Conservation (phyloP, 371 early-diverging fungal genomes). For the Mucor circinelloides region DNA sequence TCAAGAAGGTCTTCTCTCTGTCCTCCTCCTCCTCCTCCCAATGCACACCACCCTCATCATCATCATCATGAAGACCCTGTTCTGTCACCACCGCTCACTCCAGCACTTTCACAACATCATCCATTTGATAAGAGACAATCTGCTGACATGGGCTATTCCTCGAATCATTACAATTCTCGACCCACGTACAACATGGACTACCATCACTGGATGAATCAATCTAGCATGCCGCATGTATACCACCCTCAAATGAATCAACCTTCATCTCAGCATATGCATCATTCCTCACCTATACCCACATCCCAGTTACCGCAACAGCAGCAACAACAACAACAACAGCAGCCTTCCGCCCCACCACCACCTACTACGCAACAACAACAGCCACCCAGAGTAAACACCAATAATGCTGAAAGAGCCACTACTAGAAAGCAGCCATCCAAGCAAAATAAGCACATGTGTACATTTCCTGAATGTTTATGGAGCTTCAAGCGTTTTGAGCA, state of each 20-base stretch:
- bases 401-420: slow-evolving; percentile 15
- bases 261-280: slow-evolving; percentile 12
- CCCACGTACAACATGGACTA: slow-evolving; percentile 19
- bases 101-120: slow-evolving; percentile 40
- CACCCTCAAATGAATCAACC: slow-evolving; percentile 2
- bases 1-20: slow-evolving; percentile 27
- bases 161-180: slow-evolving; percentile 10
- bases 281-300: not conserved
- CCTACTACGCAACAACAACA: not conserved
- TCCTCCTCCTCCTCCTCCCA: slow-evolving; percentile 3
- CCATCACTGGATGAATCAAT: slow-evolving; percentile 37
- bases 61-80: slow-evolving; percentile 33
- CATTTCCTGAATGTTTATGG: slow-evolving; percentile 58
- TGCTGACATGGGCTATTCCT: slow-evolving; percentile 19
- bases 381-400: not conserved
- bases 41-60: not conserved
- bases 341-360: slow-evolving; percentile 14
- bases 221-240: slow-evolving; percentile 5
- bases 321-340: not conserved
- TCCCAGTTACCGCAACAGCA: slow-evolving; percentile 6
- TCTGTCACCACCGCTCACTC: slow-evolving; percentile 49
- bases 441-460: slow-evolving; percentile 58
- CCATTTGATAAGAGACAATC: slow-evolving; percentile 42
- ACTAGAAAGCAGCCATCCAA: slow-evolving; percentile 39
- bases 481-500: slow-evolving; percentile 84